Conservation (phyloP, 2,329 filamentous ascomycete species). For the Coniochaeta sp. region DNA sequence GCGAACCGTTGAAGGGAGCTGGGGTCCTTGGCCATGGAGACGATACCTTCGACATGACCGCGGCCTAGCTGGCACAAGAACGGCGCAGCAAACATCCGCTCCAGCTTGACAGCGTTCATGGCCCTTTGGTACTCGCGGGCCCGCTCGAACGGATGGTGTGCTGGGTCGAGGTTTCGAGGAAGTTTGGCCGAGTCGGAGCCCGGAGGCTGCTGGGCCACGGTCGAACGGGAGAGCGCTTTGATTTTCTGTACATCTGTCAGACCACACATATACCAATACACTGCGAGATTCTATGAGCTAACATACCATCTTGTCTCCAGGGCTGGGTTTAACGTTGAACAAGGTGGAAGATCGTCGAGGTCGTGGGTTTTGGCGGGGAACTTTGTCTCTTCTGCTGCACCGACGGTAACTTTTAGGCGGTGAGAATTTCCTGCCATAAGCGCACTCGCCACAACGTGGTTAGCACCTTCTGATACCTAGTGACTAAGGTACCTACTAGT, state of each 20-base stretch:
- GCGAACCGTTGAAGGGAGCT: slow-evolving; percentile 67
- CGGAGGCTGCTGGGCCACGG: slow-evolving; percentile 19
- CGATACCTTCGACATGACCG: slow-evolving; percentile 88
- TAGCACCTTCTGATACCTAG: background rate
- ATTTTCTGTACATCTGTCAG: slow-evolving; percentile 14
- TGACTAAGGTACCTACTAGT: background rate
- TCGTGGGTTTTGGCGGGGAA: background rate
- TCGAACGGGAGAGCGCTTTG: slow-evolving; percentile 22
- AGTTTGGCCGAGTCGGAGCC: slow-evolving; percentile 21
- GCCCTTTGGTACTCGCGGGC: slow-evolving; percentile 15
- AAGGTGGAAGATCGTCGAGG: background rate
- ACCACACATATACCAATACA: background rate
- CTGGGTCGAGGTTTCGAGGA: slow-evolving; percentile 19
- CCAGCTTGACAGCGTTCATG: slow-evolving; percentile 19
- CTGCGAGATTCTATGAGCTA: background rate
- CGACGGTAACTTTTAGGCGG: slow-evolving; percentile 2
- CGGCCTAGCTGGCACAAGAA: slow-evolving; percentile 82
- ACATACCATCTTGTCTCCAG: slow-evolving; percentile 1
- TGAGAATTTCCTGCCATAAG: slow-evolving; percentile 3
- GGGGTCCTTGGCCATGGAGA: slow-evolving; percentile 73
- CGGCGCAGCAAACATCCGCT: slow-evolving; percentile 43
- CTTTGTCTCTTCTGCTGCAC: background rate
- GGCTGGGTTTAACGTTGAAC: background rate
- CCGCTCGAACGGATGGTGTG: slow-evolving; percentile 19
- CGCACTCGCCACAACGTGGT: slow-evolving; percentile 3